These are phyloP conservation scores for Puccinia coronata DNA, from an alignment of 1,284 basidiomycete species.

Conservation along the genomic window DNA sequence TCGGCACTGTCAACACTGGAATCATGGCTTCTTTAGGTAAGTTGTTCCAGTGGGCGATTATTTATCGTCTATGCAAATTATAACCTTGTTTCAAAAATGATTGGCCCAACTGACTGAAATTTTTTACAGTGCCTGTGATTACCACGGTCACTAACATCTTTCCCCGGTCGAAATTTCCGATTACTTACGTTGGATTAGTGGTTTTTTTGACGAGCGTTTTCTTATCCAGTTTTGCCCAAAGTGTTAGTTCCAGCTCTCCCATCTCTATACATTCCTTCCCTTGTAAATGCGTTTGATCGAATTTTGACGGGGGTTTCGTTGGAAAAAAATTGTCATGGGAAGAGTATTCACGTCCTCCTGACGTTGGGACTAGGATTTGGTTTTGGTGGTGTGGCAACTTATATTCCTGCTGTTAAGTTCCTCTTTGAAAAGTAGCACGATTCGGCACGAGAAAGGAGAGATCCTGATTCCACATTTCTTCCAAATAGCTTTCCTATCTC, in stretches of 20 bases:
- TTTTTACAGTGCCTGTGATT: slow-evolving; percentile 32
- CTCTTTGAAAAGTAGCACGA: not conserved
- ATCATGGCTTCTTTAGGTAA: slow-evolving; percentile 42
- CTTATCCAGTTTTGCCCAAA: slow-evolving; percentile 37
- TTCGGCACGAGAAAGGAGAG: not conserved
- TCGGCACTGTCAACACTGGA: slow-evolving; percentile 48
- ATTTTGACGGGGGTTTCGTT: not conserved
- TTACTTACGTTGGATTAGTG: slow-evolving; percentile 25
- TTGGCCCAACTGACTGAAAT: not conserved
- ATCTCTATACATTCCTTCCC: not conserved
- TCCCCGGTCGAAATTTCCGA: slow-evolving; percentile 19
- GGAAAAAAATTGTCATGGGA: not conserved
- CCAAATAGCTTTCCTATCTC: slow-evolving; percentile 36
- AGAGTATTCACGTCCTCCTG: slow-evolving; percentile 46
- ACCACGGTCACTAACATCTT: slow-evolving; percentile 32
- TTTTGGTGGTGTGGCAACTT: slow-evolving; percentile 40
- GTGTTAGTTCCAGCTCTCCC: not conserved
- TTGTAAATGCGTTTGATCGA: not conserved
- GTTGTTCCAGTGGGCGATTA: not conserved
- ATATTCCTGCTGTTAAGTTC: slow-evolving; percentile 34
- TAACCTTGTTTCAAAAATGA: no score
- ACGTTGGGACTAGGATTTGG: slow-evolving; percentile 45
- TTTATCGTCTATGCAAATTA: not conserved
- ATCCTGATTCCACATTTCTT: not conserved
- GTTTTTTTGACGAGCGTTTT: slow-evolving; percentile 33